These are phyloP conservation scores for Colletotrichum orbiculare DNA, from an alignment of 2,329 filamentous ascomycete species.

Conservation along the genomic window DNA sequence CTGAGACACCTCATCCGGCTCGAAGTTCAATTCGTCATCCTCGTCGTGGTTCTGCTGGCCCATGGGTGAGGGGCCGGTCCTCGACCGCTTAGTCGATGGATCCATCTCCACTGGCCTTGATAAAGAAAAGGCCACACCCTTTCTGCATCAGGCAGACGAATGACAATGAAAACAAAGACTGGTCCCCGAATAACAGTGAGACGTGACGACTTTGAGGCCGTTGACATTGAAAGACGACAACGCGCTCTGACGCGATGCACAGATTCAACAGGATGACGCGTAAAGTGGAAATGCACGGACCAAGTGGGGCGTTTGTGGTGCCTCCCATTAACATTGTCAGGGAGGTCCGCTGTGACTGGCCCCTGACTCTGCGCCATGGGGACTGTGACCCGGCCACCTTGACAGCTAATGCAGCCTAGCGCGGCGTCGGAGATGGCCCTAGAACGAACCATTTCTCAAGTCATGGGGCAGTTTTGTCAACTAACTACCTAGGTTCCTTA, in stretches of 20 bases:
- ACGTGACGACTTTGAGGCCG: not conserved
- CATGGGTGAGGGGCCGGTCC: constrained; percentile 57
- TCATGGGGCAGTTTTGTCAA: too few species aligned
- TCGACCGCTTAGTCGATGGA: constrained; percentile 69
- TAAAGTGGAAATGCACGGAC: constrained; percentile 28
- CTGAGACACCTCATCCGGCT: constrained; percentile 58
- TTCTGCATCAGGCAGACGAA: not conserved
- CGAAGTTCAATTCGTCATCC: constrained; percentile 60
- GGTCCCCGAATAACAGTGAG: too few species aligned
- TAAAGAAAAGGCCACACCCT: not conserved
- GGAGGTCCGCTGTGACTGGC: constrained; percentile 15
- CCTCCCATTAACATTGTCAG: constrained; percentile 3
- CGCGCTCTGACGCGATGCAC: constrained; percentile 22
- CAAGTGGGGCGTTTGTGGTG: not conserved
- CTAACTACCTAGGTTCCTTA: too few species aligned
- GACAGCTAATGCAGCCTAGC: not conserved
- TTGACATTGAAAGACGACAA: constrained; percentile 5
- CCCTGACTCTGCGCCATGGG: not conserved
- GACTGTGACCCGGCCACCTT: not conserved
- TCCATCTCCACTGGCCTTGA: constrained; percentile 57
- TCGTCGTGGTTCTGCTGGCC: constrained; percentile 49
- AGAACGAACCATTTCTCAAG: constrained; percentile 6
- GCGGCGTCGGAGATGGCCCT: constrained; percentile 1
- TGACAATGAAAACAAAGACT: too few species aligned
- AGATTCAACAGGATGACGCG: constrained; percentile 5